phyloP scores from a whole-genome alignment of 2,329 filamentous ascomycete species.

The Ophiostoma ulmi region DNA sequence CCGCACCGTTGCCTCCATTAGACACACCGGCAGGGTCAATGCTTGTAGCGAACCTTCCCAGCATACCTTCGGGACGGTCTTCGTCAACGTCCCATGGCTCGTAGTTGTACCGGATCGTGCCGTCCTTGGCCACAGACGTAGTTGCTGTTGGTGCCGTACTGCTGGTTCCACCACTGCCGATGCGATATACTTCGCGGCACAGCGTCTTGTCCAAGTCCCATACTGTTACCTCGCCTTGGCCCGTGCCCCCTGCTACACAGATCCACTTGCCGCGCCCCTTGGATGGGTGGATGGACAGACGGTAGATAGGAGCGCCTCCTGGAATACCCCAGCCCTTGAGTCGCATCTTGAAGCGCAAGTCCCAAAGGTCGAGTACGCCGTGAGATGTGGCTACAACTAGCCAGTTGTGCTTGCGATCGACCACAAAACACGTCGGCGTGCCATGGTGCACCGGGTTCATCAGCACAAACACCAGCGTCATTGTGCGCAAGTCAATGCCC shows the following conservation, averaged over 20 bases:
- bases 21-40: constrained; percentile 55
- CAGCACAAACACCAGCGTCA: constrained; percentile 74
- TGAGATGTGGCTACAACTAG: constrained; percentile 86
- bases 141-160: not conserved
- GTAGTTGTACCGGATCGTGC: constrained; percentile 57
- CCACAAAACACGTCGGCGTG: constrained; percentile 82
- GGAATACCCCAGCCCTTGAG: constrained; percentile 84
- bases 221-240: constrained; percentile 81
- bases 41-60: constrained; percentile 74
- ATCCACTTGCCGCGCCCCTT: constrained; percentile 78
- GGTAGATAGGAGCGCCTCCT: constrained; percentile 72
- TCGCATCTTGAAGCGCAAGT: constrained; percentile 86
- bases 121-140: constrained; percentile 40
- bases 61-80: constrained; percentile 79
- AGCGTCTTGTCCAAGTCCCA: constrained; percentile 91
- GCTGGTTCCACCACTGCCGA: constrained; percentile 41
- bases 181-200: constrained; percentile 85
- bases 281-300: constrained; percentile 71
- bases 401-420: constrained; percentile 85
- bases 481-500: constrained; percentile 79
- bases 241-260: constrained; percentile 82
- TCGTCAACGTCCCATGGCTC: constrained; percentile 87
- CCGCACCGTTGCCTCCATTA: constrained; percentile 32
- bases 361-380: constrained; percentile 90
- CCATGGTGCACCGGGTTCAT: constrained; percentile 89